Evolutionary conservation across 2,329 filamentous ascomycete genomes (phyloP), one percentile per base, ranked within the genome.

Genomic region (Sporothrix pseudoabietina): DNA sequence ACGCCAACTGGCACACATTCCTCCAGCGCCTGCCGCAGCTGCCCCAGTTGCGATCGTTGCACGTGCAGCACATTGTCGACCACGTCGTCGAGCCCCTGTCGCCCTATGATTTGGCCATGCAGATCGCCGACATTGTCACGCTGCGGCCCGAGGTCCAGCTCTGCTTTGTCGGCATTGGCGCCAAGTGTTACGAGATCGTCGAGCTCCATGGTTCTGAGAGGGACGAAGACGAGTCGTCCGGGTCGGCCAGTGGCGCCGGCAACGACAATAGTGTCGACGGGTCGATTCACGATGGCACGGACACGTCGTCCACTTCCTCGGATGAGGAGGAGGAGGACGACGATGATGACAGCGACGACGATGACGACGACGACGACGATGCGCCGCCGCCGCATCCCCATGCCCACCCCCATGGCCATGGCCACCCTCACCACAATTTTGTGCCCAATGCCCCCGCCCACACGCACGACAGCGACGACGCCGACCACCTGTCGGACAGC

Each of bases 1-100:
- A 92, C 80, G 89, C 87, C 76, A 91, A 94, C 78, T 96, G 93
- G 92, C 93, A 96, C 81, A 90, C 88, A 75, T 93, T 96, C 82
- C 86, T 96, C 9, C 92, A 93, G 79, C 85, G 90, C 57, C 86
- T 96, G 12, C 92, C 92, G 0, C 87, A 89, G 71, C 85, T 94
- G 70, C 87, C 90, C 0, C 89, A 92, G 72, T 85, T 96, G 49
- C 89, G 90, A 26, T 91, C 79, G 0, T 75, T 81, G 44, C 77
- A 82, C 72, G 77, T 81, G 30, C 76, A 75, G 30, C 76, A 79
- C 69, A 72, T 80, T 49, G 72, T 73, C 63, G 76, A 77, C 35
- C 75, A 79, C 30, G 47, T 77, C 14, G 22, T 71, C 57, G 30
- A 41, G 2, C 68, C 49, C 79, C 87, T 78, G 72, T 89, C 92